Percentiles rank a stretch among this genome's conserved stretches.
phyloP scores from a whole-genome alignment of 257 asterid genomes.

The Solanum bulbocastanum region DNA sequence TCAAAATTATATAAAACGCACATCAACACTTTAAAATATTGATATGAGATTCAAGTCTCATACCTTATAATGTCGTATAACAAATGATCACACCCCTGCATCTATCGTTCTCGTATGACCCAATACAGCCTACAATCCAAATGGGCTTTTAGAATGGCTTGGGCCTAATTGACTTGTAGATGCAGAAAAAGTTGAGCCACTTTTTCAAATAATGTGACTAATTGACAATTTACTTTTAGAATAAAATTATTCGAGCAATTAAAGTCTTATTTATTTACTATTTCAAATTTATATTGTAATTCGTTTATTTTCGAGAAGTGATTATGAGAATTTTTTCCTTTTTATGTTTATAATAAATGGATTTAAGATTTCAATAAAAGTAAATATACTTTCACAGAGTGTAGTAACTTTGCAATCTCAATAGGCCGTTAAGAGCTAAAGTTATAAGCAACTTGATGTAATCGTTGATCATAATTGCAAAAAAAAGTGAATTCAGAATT shows the following conservation, averaged over 20 bases:
- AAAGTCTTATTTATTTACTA: background rate
- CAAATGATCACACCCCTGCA: background rate
- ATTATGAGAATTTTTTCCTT: background rate
- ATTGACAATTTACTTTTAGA: background rate
- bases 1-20: background rate
- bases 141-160: background rate
- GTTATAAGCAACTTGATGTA: background rate
- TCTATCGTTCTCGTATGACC: background rate
- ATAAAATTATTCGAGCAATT: background rate
- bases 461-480: background rate
- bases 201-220: background rate
- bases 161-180: background rate
- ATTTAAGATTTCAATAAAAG: background rate
- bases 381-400: background rate
- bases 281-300: background rate
- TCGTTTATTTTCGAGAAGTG: background rate
- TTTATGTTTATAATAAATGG: background rate
- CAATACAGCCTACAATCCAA: background rate
- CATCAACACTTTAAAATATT: background rate
- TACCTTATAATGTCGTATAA: background rate
- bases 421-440: background rate
- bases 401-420: background rate
- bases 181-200: no score
- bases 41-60: background rate
- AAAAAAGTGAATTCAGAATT: no score